Evolutionary conservation across 225 moss, liverwort and hornwort genomes (phyloP).

Genomic region (Pleurozium schreberi): DNA sequence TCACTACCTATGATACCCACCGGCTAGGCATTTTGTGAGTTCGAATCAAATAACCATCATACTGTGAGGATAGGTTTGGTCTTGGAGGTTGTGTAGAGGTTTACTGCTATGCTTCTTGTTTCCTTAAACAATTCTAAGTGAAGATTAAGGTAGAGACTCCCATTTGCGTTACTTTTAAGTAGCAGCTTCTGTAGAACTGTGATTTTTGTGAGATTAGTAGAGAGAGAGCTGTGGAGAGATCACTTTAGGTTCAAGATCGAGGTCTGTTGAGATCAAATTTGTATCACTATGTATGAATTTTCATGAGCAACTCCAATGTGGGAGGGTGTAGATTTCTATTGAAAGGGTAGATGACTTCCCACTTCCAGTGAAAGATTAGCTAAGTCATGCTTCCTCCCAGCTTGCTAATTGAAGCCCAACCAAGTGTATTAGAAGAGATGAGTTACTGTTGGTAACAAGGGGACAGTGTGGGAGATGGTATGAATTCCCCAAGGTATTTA

Average conservation of each 20-base stretch:
- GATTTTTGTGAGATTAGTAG: neutral
- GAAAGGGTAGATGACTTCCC: neutral
- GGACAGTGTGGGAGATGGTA: neutral
- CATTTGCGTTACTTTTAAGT: neutral
- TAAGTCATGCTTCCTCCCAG: neutral
- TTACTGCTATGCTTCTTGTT: neutral
- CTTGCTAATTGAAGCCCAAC: neutral
- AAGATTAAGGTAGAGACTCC: neutral
- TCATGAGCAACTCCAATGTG: neutral
- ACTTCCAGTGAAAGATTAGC: neutral
- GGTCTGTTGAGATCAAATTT: neutral
- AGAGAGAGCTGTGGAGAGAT: neutral
- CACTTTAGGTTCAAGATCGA: neutral
- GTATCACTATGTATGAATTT: neutral
- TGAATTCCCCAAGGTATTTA: neutral
- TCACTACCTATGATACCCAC: conserved; percentile 63
- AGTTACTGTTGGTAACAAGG: neutral
- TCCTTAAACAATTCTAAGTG: neutral
- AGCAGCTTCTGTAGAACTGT: neutral
- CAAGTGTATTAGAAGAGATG: neutral
- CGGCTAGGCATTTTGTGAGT: conserved; percentile 92
- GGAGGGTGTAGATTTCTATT: neutral
- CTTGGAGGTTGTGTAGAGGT: neutral
- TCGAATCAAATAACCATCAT: neutral
- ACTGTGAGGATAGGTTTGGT: neutral